Conservation (phyloP, 257 asterid genomes). For the Nicotiana obtusifolia region DNA sequence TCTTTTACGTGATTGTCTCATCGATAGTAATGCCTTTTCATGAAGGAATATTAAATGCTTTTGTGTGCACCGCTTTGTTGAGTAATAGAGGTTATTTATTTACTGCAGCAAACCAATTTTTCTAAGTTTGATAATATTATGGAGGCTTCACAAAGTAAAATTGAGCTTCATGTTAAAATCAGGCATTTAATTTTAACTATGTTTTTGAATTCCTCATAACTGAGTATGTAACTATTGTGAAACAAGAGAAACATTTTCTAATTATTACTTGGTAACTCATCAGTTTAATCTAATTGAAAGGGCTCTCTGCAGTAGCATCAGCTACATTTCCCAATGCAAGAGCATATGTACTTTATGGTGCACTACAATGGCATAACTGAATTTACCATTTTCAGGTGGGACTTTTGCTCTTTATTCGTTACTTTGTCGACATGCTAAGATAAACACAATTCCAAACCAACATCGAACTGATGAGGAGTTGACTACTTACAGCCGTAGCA, state of each 20-base stretch:
- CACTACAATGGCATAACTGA: not conserved
- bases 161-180: not conserved
- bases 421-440: conserved; percentile 96
- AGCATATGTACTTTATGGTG: not conserved
- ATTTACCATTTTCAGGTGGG: conserved; percentile 48
- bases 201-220: not conserved
- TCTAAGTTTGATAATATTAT: not conserved
- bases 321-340: not conserved
- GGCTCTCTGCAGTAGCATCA: not conserved
- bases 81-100: not conserved
- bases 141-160: not conserved
- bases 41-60: not conserved
- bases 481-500: conserved; percentile 90
- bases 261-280: not conserved
- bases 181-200: no score
- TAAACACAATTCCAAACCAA: conserved; percentile 85
- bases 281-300: not conserved
- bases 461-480: conserved; percentile 97
- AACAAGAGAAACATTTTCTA: not conserved
- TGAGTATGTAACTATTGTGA: not conserved
- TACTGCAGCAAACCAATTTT: not conserved
- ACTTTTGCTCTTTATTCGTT: conserved; percentile 95
- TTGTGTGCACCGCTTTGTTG: not conserved
- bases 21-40: not conserved
- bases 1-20: not conserved